Percentiles rank a stretch among this genome's conserved stretches.
Evolutionary conservation across 768 basidiomycete genomes (phyloP).

Genomic region (Serendipita sp.): DNA sequence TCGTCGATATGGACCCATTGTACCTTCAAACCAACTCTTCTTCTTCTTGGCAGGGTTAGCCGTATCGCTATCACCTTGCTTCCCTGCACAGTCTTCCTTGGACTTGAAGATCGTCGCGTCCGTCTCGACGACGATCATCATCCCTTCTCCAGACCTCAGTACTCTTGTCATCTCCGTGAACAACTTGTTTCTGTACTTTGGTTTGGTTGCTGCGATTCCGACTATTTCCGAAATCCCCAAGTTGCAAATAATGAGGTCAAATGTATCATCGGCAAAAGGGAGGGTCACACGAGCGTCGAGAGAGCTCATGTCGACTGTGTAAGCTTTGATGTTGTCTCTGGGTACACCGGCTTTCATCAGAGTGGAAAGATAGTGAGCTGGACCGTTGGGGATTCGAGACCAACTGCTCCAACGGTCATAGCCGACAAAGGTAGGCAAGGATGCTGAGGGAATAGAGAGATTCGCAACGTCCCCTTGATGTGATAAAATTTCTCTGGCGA

Average conservation of each 20-base stretch:
- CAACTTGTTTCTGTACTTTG: neutral
- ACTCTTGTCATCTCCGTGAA: neutral
- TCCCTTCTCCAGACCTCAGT: neutral
- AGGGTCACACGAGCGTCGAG: neutral
- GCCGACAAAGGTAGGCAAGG: neutral
- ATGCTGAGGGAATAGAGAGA: neutral
- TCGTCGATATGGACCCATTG: neutral
- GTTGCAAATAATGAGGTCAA: neutral
- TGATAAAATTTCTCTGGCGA: neutral
- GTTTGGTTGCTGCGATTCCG: neutral
- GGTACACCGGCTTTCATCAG: neutral
- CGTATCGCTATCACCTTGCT: neutral
- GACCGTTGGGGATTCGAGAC: neutral
- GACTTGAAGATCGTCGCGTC: too few species aligned
- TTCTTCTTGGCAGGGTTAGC: neutral
- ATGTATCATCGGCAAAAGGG: neutral
- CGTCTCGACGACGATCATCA: neutral
- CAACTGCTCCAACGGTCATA: conserved; percentile 1
- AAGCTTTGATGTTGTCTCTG: neutral
- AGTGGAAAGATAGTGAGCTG: neutral
- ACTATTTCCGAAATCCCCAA: neutral
- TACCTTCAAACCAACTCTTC: neutral
- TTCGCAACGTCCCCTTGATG: neutral
- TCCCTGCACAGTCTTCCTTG: neutral
- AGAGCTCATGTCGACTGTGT: neutral